A percentile compares a stretch with the other conserved stretches of the same genome.
phyloP scores from a whole-genome alignment of 345 rosid genomes.

The Hibiscus syriacus region DNA sequence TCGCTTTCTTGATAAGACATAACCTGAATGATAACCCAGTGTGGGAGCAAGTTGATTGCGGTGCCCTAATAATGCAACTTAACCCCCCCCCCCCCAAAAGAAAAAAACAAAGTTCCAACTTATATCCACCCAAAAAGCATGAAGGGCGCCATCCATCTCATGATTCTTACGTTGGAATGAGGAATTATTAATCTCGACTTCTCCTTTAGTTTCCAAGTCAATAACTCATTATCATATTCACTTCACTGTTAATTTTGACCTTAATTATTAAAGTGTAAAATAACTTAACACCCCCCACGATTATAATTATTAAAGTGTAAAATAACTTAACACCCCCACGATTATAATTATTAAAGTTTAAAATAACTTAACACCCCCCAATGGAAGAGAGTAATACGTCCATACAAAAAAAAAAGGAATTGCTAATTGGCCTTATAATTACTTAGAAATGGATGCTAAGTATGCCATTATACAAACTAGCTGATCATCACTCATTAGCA shows the following conservation, averaged over 20 bases:
- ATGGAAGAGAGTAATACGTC: no score
- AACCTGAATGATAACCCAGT: conserved; percentile 7
- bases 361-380: not conserved
- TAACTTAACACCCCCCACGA: no score
- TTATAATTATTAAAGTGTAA: not conserved
- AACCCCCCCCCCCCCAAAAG: not conserved
- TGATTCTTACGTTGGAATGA: conserved; percentile 23
- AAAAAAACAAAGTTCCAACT: not conserved
- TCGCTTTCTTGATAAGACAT: conserved; percentile 5
- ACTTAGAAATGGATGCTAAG: no score
- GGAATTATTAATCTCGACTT: conserved; percentile 11
- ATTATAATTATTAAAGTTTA: no score
- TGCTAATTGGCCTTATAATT: not conserved
- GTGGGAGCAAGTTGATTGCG: not conserved
- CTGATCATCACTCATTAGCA: no score
- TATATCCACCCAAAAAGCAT: not conserved
- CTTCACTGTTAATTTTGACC: conserved; percentile 29
- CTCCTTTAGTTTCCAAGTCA: not conserved
- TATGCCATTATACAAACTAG: no score
- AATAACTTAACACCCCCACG: no score
- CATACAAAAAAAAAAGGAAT: no score
- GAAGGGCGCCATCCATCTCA: conserved; percentile 6
- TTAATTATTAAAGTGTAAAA: not conserved
- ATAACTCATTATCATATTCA: conserved; percentile 8
- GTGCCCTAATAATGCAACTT: not conserved